Percentiles rank a stretch among this genome's conserved stretches.
Evolutionary conservation across 352 stramenopile genomes (phyloP).

Genomic region (Phytophthora sp.): DNA sequence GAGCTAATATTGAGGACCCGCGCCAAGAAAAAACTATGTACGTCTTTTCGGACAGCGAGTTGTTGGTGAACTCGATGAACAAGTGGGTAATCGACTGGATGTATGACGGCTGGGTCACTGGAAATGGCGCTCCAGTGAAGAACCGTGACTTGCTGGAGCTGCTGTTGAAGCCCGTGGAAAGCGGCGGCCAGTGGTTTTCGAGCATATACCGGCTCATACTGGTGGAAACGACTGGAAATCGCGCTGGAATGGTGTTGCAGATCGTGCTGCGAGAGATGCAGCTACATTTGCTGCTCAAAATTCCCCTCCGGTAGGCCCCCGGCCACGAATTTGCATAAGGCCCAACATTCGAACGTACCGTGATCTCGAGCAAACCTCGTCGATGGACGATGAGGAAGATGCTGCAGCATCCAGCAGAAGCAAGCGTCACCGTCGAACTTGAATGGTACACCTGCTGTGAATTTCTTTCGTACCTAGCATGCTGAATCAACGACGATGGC

Average conservation of each 20-base stretch:
- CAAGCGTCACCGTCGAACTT: too few species aligned
- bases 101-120: conserved; percentile 16
- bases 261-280: conserved; percentile 4
- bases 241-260: conserved; percentile 21
- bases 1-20: conserved; percentile 19
- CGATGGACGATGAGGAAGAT: not conserved
- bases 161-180: conserved; percentile 3
- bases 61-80: conserved; percentile 22
- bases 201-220: conserved; percentile 12
- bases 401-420: not conserved
- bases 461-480: too few species aligned
- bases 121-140: conserved; percentile 4
- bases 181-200: not conserved
- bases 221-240: conserved; percentile 12
- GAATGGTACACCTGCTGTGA: too few species aligned
- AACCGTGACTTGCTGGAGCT: conserved; percentile 15
- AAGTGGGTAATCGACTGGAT: conserved; percentile 23
- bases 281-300: not conserved
- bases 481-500: too few species aligned
- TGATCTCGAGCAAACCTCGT: too few species aligned
- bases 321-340: conserved; percentile 9
- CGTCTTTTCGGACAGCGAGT: conserved; percentile 20
- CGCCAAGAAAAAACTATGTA: conserved; percentile 2
- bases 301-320: not conserved
- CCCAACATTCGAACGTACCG: conserved; percentile 6